A percentile compares a stretch with the other conserved stretches of the same genome.
phyloP scores from a whole-genome alignment of 1,139 yeast species.

The Lodderomyces elongisporus region DNA sequence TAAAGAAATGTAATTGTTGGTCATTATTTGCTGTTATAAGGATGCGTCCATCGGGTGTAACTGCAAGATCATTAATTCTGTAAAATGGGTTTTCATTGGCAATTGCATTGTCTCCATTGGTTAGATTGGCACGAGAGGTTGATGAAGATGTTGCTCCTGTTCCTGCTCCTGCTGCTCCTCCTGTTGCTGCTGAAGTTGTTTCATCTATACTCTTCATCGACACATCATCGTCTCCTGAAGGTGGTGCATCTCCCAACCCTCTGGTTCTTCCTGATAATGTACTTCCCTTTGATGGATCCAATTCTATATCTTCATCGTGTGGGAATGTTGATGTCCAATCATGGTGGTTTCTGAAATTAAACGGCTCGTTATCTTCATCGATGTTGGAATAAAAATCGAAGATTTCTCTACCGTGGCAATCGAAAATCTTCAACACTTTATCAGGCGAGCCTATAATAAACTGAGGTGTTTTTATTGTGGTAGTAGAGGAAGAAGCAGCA shows the following conservation, averaged over 20 bases:
- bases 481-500: slow-evolving; percentile 1
- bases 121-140: background rate
- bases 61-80: slow-evolving; percentile 60
- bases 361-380: slow-evolving; percentile 21
- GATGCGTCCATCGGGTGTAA: slow-evolving; percentile 59
- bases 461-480: slow-evolving; percentile 31
- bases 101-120: slow-evolving; percentile 8
- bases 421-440: slow-evolving; percentile 60
- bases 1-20: slow-evolving; percentile 50
- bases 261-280: background rate
- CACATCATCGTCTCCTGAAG: slow-evolving; percentile 10
- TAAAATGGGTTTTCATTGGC: slow-evolving; percentile 29
- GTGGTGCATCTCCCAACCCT: background rate
- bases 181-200: background rate
- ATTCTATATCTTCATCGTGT: background rate
- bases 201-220: slow-evolving; percentile 13
- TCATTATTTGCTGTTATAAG: slow-evolving; percentile 63
- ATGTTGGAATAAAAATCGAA: slow-evolving; percentile 43
- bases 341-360: background rate
- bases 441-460: slow-evolving; percentile 79
- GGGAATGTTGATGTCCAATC: background rate
- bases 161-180: background rate
- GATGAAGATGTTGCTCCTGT: slow-evolving; percentile 9
- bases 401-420: slow-evolving; percentile 39
- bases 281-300: no score